phyloP scores from a whole-genome alignment of 139 green algal species.

The Chlorella vulgaris region DNA sequence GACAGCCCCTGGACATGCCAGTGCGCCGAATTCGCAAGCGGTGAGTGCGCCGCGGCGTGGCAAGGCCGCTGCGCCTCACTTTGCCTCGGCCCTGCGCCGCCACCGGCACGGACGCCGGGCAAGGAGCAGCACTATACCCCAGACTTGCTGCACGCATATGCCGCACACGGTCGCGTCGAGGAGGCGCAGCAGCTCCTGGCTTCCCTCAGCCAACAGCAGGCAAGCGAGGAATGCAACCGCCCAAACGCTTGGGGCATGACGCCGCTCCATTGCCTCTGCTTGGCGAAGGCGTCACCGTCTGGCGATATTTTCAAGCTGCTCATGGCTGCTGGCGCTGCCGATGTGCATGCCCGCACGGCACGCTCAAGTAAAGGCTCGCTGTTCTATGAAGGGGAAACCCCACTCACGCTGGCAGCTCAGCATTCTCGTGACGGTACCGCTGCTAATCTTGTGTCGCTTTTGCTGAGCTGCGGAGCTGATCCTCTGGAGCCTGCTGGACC shows the following conservation, averaged over 20 bases:
- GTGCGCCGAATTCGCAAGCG: no score
- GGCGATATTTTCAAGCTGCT: no score
- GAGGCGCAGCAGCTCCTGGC: neutral
- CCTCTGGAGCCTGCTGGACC: neutral
- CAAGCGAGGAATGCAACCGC: neutral
- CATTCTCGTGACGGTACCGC: neutral
- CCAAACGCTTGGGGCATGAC: neutral
- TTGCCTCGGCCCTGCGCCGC: no score
- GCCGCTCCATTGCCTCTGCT: neutral
- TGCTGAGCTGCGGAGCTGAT: neutral
- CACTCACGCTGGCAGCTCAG: neutral
- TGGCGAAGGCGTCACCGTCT: neutral
- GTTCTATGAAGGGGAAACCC: neutral
- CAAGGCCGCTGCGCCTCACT: no score
- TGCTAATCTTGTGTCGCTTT: neutral
- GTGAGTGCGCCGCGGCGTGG: no score
- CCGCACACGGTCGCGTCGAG: no score
- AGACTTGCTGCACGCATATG: neutral
- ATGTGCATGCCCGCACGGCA: no score
- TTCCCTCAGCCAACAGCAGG: neutral
- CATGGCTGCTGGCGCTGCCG: no score
- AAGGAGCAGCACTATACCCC: no score
- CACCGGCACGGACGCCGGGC: no score
- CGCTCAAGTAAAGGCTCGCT: no score
- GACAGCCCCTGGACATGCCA: no score